Evolutionary conservation across 495 filamentous ascomycete genomes (phyloP), one percentile per base, ranked within the genome.

Genomic region (Talaromyces adpressus): DNA sequence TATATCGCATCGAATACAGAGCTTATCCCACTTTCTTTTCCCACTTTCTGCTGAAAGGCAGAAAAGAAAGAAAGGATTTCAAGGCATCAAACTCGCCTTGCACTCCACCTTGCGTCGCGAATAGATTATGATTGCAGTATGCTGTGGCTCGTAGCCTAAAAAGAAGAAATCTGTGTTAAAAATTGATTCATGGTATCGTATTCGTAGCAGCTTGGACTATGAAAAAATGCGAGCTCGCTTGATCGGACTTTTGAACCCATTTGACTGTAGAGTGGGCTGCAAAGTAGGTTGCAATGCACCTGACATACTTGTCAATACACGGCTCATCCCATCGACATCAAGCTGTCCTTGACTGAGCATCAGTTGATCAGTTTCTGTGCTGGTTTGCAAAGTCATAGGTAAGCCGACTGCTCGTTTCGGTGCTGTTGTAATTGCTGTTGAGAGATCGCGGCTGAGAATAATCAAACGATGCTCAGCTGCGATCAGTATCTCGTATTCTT

Each of bases 381-480:
- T 68, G 3, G 63, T 65, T 62, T 69, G 58, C 36, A 70, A 67
- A n/a, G 65, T 69, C 27, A 68, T 58, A 6, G 63, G 54, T 6
- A 58, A 7, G 56, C 29, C n/a, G 3, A 22, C 6, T 25, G 20
- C 51, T 54, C n/a, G 23, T 29, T 54, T 54, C 14, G 56, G 0
- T 22, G 56, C 14, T 16, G 23, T 22, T 5, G 27, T 32, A n/a
- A 23, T 16, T 23, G 22, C 23, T 30, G 56, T 2, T 11, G 61
- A 14, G 6, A 58, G 62, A 30, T 64, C 72, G 2, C 76, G 72
- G 12, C 85, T 81, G 23, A 89, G 74, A 41, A 89, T 76, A 30
- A 87, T 76, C 11, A 89, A 66, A 16, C 87, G 81, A 64, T 81
- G 84, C 68, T 92, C 88, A 36, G 86, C 85, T 7, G 84, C 79